A percentile compares a stretch with the other conserved stretches of the same genome.
Evolutionary conservation across 768 basidiomycete species (phyloP).

Genomic region (Leccinum pellstonianum): DNA sequence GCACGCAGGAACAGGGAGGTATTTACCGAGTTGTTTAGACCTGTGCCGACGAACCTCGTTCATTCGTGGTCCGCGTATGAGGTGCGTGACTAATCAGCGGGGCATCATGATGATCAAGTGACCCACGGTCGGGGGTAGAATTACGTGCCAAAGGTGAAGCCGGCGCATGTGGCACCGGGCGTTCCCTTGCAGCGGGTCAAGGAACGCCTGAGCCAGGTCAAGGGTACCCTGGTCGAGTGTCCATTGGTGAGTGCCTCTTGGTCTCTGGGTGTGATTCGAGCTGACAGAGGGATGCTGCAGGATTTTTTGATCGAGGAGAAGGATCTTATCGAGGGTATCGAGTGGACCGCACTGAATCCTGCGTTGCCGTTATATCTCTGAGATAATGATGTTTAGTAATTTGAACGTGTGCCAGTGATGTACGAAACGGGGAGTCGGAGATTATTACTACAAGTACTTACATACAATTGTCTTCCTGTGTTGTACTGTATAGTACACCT

Average conservation of each 20-base stretch:
- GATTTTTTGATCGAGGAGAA: slow-evolving; percentile 85
- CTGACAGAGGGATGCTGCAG: slow-evolving; percentile 36
- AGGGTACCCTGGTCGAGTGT: slow-evolving; percentile 72
- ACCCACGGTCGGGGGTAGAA: slow-evolving; percentile 40
- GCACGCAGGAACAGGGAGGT: slow-evolving; percentile 81
- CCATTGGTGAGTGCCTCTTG: slow-evolving; percentile 53
- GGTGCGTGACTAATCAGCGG: slow-evolving; percentile 38
- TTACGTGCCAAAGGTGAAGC: slow-evolving; percentile 74
- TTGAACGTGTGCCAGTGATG: neutral
- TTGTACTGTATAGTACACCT: slow-evolving; percentile 5
- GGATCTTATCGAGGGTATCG: slow-evolving; percentile 63
- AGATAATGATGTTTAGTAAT: slow-evolving; percentile 6
- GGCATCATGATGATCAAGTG: neutral
- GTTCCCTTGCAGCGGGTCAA: slow-evolving; percentile 71
- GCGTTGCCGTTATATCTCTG: slow-evolving; percentile 78
- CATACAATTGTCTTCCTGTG: neutral
- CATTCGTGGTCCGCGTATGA: slow-evolving; percentile 78
- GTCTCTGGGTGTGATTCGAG: neutral
- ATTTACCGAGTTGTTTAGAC: slow-evolving; percentile 83
- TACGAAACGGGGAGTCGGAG: slow-evolving; percentile 16
- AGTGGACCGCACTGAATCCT: slow-evolving; percentile 75
- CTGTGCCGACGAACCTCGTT: slow-evolving; percentile 83
- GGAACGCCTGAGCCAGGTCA: slow-evolving; percentile 65
- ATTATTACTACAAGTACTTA: slow-evolving; percentile 9
- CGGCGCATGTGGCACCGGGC: slow-evolving; percentile 76